These are phyloP conservation scores for Cladosporium sphaerospermum DNA, from an alignment of 2,329 filamentous ascomycete species.

Conservation along the genomic window DNA sequence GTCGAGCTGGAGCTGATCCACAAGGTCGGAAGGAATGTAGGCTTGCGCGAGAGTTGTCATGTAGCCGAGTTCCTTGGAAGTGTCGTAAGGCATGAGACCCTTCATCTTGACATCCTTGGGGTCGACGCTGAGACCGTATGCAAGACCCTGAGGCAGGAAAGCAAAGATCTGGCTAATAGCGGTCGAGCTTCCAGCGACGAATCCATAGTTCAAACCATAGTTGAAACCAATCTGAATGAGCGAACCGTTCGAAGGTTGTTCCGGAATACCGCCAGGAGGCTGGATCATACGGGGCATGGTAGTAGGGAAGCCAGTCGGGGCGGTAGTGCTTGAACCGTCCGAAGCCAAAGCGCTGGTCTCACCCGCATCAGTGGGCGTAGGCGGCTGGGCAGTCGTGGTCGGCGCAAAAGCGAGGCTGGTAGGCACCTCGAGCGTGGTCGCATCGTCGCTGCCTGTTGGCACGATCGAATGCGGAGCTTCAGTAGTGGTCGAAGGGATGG, in stretches of 20 bases:
- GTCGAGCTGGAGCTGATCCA: conserved; percentile 57
- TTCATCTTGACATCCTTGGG: conserved; percentile 56
- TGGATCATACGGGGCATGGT: conserved; percentile 69
- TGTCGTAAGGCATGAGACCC: conserved; percentile 71
- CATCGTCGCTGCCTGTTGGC: conserved; percentile 42
- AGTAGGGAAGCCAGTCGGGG: conserved; percentile 53
- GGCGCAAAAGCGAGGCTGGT: conserved; percentile 55
- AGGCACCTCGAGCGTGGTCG: conserved; percentile 47
- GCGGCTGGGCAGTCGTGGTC: conserved; percentile 1
- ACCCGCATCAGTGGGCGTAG: neutral
- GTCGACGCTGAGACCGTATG: conserved; percentile 52
- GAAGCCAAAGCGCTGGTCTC: conserved; percentile 34
- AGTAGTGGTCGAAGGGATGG: conserved; percentile 20
- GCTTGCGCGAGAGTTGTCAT: conserved; percentile 68
- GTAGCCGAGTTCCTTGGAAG: conserved; percentile 61
- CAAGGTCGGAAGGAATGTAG: conserved; percentile 40
- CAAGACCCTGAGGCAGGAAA: conserved; percentile 65
- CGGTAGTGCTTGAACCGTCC: conserved; percentile 38
- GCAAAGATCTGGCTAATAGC: conserved; percentile 81
- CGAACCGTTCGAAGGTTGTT: conserved; percentile 48
- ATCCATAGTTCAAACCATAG: conserved; percentile 73
- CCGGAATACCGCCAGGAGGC: conserved; percentile 57
- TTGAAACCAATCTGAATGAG: conserved; percentile 81
- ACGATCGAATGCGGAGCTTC: conserved; percentile 36
- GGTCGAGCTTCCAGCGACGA: conserved; percentile 64